Base-by-base conservation (phyloP, 139 green algal genomes). In the Axilococcus clingmanii region DNA sequence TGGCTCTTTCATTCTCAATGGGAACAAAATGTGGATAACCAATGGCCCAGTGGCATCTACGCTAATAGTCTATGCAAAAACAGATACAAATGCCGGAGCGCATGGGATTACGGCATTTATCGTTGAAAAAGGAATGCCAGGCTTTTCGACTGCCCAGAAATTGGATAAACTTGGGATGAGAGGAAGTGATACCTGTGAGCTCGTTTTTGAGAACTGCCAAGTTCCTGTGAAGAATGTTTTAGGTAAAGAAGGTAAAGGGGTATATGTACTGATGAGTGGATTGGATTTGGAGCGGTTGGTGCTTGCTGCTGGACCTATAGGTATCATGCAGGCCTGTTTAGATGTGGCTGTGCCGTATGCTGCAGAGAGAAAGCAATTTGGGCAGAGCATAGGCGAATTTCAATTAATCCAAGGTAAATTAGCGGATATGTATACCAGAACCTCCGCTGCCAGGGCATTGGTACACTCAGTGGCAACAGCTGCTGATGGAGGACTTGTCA, bases 91-190 rank as follows among this genome's bases (percentile, higher is more conserved):
- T 7, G 57, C 55, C 7, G 81, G 74, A 0, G 31, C 77, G 0
- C 72, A 89, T 14, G 88, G 88, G 52, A 96, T 96, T 71, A 96
- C 83, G 1, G 86, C 88, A 1, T 96, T 96, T 59, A 76, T 96
- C 4, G 67, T 96, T 4, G 88, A 96, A 66, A 83, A 85, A 34
- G 88, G 83, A 44, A 94, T 91, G 76, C 33, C 52, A 46, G 82
- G 86, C 30, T 94, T 93, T 70, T 67, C 40, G 47, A 86, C 88
- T 1, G 86, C 84, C 1, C 88, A 96, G 72, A 96, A 96, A 76
- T 76, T 96, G 57, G 88, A 96, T 69, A 96, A 96, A 73, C 71
- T 96, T 38, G 88, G 87, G 48, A 96, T 95, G 87, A 57, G 87
- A 3, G 87, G 87, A 31, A 86, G 71, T 28, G 87, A 96, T 71